A percentile compares a stretch with the other conserved stretches of the same genome.
These are phyloP conservation scores for Soucietia sequanensis DNA, from an alignment of 805 yeast genomes.

Conservation along the genomic window DNA sequence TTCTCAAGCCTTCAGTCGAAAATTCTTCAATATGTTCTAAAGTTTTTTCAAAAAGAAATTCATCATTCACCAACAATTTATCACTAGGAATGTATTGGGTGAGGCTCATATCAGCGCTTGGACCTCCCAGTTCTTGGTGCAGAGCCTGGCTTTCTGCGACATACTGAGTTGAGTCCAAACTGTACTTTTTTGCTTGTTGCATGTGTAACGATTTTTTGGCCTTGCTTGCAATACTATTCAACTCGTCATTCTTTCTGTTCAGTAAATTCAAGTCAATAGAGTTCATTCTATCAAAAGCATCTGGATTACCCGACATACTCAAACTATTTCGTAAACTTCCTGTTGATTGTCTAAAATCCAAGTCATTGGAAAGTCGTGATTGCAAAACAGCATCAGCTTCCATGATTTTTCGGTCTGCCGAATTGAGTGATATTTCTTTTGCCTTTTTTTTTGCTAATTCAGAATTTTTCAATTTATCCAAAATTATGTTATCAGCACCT, in stretches of 20 bases:
- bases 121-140: slow-evolving; percentile 9
- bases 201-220: slow-evolving; percentile 59
- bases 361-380: slow-evolving; percentile 43
- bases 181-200: slow-evolving; percentile 58
- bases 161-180: slow-evolving; percentile 20
- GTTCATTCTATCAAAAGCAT: slow-evolving; percentile 17
- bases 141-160: slow-evolving; percentile 2
- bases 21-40: slow-evolving; percentile 90
- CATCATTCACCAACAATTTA: slow-evolving; percentile 63
- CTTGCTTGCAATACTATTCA: slow-evolving; percentile 50
- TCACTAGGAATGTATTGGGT: slow-evolving; percentile 40
- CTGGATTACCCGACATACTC: slow-evolving; percentile 13
- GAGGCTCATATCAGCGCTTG: neutral
- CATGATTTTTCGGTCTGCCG: slow-evolving; percentile 62
- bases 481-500: slow-evolving; percentile 91
- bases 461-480: slow-evolving; percentile 64
- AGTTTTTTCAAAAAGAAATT: slow-evolving; percentile 76
- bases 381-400: slow-evolving; percentile 78
- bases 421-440: slow-evolving; percentile 55
- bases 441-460: slow-evolving; percentile 63
- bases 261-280: slow-evolving; percentile 53
- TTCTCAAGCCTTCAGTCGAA: slow-evolving; percentile 92
- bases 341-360: slow-evolving; percentile 29
- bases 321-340: slow-evolving; percentile 30
- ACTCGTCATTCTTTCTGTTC: slow-evolving; percentile 45